Evolutionary conservation across 2,329 filamentous ascomycete genomes (phyloP).

Genomic region (Ophiostoma pallidulum): DNA sequence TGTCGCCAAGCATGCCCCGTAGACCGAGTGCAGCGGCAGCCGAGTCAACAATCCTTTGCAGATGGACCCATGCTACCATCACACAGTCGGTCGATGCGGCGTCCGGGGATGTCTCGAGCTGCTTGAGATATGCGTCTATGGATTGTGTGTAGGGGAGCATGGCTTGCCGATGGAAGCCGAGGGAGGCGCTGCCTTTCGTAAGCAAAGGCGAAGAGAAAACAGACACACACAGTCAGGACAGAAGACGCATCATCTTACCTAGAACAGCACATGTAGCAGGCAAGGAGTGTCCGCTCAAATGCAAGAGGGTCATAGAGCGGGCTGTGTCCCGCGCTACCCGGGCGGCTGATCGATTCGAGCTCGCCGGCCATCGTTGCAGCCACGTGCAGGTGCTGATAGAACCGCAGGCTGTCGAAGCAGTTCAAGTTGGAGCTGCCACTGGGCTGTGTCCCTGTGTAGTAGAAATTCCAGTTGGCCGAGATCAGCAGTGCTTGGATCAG

Average conservation of each 20-base stretch:
- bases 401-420: constrained; percentile 9
- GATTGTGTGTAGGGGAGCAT: constrained; percentile 8
- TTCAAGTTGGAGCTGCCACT: background rate
- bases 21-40: constrained; percentile 1
- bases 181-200: constrained; percentile 2
- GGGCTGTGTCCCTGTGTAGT: background rate
- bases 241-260: background rate
- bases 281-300: constrained; percentile 11
- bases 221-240: no score
- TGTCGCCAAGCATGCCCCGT: background rate
- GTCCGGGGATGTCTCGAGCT: constrained; percentile 7
- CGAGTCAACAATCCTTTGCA: constrained; percentile 9
- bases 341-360: background rate
- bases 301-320: background rate
- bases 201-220: no score
- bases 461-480: constrained; percentile 13
- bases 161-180: constrained; percentile 8
- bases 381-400: constrained; percentile 11
- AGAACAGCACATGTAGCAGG: constrained; percentile 12
- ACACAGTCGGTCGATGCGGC: background rate
- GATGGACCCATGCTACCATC: constrained; percentile 10
- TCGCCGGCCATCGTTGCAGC: constrained; percentile 12
- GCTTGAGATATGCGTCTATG: constrained; percentile 8
- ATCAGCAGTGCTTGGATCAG: constrained; percentile 15
- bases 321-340: background rate